phyloP scores from a whole-genome alignment of 83 land plant species.

The Diphasiastrum complanatum region DNA sequence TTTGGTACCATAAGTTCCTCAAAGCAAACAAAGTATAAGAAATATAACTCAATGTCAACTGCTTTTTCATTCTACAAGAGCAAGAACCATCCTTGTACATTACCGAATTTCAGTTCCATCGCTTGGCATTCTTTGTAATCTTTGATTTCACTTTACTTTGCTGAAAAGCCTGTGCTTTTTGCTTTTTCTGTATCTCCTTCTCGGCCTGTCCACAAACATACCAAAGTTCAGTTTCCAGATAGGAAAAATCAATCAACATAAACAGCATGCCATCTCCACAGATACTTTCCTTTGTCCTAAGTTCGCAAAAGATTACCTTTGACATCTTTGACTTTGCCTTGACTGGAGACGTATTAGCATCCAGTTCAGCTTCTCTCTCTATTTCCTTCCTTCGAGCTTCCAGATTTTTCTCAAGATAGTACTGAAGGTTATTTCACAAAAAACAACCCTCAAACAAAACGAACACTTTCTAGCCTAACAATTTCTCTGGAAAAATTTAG shows the following conservation, averaged over 20 bases:
- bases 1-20: too few species aligned
- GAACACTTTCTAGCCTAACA: too few species aligned
- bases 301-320: slow-evolving; percentile 56
- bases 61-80: too few species aligned
- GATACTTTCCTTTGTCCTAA: too few species aligned
- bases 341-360: slow-evolving; percentile 60
- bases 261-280: too few species aligned
- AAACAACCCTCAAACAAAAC: too few species aligned
- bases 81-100: too few species aligned
- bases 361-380: slow-evolving; percentile 83
- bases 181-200: slow-evolving; percentile 38
- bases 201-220: too few species aligned
- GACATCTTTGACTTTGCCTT: slow-evolving; percentile 98
- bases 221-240: background rate
- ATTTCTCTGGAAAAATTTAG: too few species aligned
- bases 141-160: slow-evolving; percentile 32
- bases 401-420: slow-evolving; percentile 81
- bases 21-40: too few species aligned
- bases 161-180: slow-evolving; percentile 34
- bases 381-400: slow-evolving; percentile 71
- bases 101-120: too few species aligned
- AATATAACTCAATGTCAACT: too few species aligned
- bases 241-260: background rate
- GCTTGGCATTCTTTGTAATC: slow-evolving; percentile 34
- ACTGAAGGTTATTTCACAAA: slow-evolving; percentile 42